Evolutionary conservation across 495 filamentous ascomycete species (phyloP).

Genomic region (Penicillium dipodomyicola): DNA sequence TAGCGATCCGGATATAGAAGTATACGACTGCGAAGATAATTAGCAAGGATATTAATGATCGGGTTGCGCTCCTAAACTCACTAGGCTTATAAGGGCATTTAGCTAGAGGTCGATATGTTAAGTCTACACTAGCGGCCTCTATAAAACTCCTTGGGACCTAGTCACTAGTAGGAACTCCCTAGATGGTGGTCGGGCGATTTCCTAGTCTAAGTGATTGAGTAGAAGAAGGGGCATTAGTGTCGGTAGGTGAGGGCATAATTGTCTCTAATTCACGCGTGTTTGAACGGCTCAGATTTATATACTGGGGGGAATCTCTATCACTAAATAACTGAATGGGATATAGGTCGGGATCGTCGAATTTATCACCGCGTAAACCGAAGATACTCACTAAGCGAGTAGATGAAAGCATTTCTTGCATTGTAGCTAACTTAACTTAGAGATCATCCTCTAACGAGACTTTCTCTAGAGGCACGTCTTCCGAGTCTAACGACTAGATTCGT

Average conservation of each 20-base stretch:
- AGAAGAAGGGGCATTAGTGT: constrained; percentile 43
- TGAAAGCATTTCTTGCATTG: constrained; percentile 93
- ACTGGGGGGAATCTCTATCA: constrained; percentile 59
- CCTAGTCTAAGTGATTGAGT: constrained; percentile 20
- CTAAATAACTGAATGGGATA: constrained; percentile 76
- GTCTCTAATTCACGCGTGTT: constrained; percentile 54
- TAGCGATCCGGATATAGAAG: constrained; percentile 72
- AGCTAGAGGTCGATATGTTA: constrained; percentile 73
- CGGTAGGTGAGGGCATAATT: constrained; percentile 64
- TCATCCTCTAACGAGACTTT: constrained; percentile 82
- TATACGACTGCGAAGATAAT: constrained; percentile 62
- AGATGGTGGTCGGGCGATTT: constrained; percentile 46
- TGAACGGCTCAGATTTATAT: constrained; percentile 51
- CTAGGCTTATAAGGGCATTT: constrained; percentile 68
- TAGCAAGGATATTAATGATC: background rate
- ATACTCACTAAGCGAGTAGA: constrained; percentile 84
- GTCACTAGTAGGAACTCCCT: constrained; percentile 42
- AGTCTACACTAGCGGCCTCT: constrained; percentile 86
- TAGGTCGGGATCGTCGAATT: no score
- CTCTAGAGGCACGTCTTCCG: constrained; percentile 64
- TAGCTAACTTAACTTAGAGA: constrained; percentile 78
- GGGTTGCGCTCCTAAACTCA: constrained; percentile 34
- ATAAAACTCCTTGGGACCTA: constrained; percentile 68
- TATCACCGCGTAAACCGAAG: constrained; percentile 79
- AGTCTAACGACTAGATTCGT: constrained; percentile 94